These are phyloP conservation scores for Fusarium sacchari DNA, from an alignment of 2,329 filamentous ascomycete genomes.

Conservation along the genomic window DNA sequence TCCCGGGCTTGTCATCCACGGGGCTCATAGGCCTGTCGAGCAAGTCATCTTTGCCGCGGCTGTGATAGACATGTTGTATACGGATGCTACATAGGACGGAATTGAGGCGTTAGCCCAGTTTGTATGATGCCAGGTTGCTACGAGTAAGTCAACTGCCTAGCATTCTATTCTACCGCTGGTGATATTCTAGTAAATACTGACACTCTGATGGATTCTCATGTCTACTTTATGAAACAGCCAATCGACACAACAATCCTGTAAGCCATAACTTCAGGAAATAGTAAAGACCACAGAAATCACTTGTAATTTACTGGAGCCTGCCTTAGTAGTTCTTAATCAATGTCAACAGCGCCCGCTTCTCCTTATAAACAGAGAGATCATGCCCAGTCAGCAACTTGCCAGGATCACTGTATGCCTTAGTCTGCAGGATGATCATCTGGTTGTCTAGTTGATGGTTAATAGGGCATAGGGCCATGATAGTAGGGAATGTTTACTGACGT, in stretches of 20 bases:
- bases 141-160: fast-evolving
- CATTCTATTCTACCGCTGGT: fast-evolving
- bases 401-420: neutral
- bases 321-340: neutral
- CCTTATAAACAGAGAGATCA: neutral
- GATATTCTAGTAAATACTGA: neutral
- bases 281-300: fast-evolving
- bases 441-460: fast-evolving
- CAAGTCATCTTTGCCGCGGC: fast-evolving
- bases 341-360: neutral
- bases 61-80: fast-evolving
- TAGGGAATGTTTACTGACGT: fast-evolving
- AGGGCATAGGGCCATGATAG: fast-evolving
- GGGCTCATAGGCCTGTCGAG: neutral
- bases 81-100: fast-evolving
- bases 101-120: fast-evolving
- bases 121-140: fast-evolving
- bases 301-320: fast-evolving
- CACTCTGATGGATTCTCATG: fast-evolving
- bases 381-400: neutral
- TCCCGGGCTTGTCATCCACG: fast-evolving
- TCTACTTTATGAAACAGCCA: fast-evolving
- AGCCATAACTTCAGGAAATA: fast-evolving
- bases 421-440: neutral
- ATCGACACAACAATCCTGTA: fast-evolving